Conservation (phyloP, 2,329 filamentous ascomycete species). For the Epichloe aotearoae region DNA sequence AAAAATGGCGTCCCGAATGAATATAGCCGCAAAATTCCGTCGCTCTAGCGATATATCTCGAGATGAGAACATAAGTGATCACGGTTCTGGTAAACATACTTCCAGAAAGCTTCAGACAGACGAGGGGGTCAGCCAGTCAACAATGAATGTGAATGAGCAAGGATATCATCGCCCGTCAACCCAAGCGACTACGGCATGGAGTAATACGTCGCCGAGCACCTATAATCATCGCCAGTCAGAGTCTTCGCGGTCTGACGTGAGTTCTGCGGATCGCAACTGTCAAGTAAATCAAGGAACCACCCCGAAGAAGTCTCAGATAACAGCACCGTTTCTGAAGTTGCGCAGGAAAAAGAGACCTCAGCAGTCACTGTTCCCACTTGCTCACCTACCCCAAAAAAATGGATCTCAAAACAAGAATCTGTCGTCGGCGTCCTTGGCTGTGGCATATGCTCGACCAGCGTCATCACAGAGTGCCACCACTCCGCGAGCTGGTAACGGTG, state of each 20-base stretch:
- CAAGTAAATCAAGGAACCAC: slow-evolving; percentile 48
- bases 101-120: slow-evolving; percentile 5
- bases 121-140: slow-evolving; percentile 17
- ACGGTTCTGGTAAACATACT: neutral
- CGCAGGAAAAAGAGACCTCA: slow-evolving; percentile 64
- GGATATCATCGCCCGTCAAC: slow-evolving; percentile 18
- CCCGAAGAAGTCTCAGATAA: slow-evolving; percentile 45
- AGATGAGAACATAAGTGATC: slow-evolving; percentile 11
- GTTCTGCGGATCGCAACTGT: slow-evolving; percentile 52
- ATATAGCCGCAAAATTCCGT: slow-evolving; percentile 38
- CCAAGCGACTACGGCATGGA: slow-evolving; percentile 15
- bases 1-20: slow-evolving; percentile 43
- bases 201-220: slow-evolving; percentile 33
- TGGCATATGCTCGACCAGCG: slow-evolving; percentile 20
- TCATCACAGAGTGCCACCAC: slow-evolving; percentile 21
- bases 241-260: slow-evolving; percentile 81
- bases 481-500: slow-evolving; percentile 10
- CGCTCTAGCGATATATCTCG: slow-evolving; percentile 35
- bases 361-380: slow-evolving; percentile 73
- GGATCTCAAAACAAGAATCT: slow-evolving; percentile 20
- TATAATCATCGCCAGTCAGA: slow-evolving; percentile 42
- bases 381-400: slow-evolving; percentile 64
- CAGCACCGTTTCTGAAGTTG: slow-evolving; percentile 68
- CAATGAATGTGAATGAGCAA: slow-evolving; percentile 43
- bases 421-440: slow-evolving; percentile 30